These are phyloP conservation scores for Coelastrella sp. DNA, from an alignment of 139 green algal species.

Conservation along the genomic window DNA sequence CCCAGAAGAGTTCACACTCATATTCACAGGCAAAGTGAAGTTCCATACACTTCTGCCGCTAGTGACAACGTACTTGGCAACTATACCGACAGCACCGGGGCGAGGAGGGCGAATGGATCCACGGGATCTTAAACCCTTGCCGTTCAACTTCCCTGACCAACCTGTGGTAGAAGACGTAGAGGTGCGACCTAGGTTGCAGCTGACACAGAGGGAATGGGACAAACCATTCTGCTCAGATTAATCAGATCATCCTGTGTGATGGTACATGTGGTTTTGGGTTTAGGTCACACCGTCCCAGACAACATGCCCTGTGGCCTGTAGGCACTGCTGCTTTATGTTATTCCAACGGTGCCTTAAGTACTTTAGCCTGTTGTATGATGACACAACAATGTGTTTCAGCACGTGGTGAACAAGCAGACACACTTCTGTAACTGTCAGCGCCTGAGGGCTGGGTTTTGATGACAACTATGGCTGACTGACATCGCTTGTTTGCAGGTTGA, in stretches of 20 bases:
- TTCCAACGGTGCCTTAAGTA: neutral
- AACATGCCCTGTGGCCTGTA: neutral
- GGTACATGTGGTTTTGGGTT: neutral
- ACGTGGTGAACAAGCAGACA: too few relatives aligned
- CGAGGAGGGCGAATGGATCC: neutral
- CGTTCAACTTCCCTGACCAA: conserved; percentile 74
- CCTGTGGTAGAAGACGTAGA: conserved; percentile 80
- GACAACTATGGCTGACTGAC: too few relatives aligned
- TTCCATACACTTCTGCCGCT: conserved; percentile 23
- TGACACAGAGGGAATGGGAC: too few relatives aligned
- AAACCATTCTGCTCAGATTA: too few relatives aligned
- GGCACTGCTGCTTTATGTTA: neutral
- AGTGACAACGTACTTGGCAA: conserved; percentile 27
- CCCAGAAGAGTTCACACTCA: conserved; percentile 84
- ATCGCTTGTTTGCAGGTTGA: conserved; percentile 43
- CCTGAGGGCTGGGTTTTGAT: too few relatives aligned
- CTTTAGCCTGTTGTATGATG: too few relatives aligned
- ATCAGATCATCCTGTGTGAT: neutral
- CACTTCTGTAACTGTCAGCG: too few relatives aligned
- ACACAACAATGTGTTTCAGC: too few relatives aligned
- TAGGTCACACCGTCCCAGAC: neutral
- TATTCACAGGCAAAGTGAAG: conserved; percentile 65
- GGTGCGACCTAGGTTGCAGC: conserved; percentile 43
- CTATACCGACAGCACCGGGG: conserved; percentile 17
- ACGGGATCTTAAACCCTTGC: conserved; percentile 71